phyloP scores from a whole-genome alignment of 352 stramenopile genomes.

The Phytopythium delawarense region DNA sequence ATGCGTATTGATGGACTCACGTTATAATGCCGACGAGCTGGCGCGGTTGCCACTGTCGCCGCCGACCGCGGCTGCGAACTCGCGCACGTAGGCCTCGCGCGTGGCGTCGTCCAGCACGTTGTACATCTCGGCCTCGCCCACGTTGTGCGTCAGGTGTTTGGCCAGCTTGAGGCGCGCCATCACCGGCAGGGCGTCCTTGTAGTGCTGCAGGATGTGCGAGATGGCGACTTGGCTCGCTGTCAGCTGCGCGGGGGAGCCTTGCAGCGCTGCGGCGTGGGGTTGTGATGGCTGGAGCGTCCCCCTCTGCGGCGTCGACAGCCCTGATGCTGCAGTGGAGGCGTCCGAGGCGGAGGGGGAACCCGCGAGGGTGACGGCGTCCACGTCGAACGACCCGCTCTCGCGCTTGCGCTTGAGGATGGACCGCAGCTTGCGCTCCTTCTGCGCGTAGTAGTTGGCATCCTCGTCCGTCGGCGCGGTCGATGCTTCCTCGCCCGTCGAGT shows the following conservation, averaged over 20 bases:
- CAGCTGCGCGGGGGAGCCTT: constrained; percentile 5
- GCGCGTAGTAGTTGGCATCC: neutral
- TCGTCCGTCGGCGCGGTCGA: neutral
- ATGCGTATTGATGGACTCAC: neutral
- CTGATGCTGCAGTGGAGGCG: no score
- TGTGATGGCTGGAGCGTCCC: neutral
- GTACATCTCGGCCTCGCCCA: constrained; percentile 54
- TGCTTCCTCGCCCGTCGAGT: neutral
- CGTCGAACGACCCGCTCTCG: constrained; percentile 4
- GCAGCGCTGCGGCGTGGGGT: neutral
- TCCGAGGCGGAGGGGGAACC: neutral
- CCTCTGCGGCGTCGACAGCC: neutral
- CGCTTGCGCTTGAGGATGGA: constrained; percentile 21
- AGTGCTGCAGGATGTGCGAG: constrained; percentile 33
- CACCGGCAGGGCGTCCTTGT: constrained; percentile 24
- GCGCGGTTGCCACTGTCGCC: neutral
- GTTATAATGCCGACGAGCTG: neutral
- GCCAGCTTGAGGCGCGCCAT: constrained; percentile 30
- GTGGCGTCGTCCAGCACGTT: constrained; percentile 50
- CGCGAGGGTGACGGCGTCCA: neutral
- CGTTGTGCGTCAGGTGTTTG: constrained; percentile 41
- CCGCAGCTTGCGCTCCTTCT: constrained; percentile 7
- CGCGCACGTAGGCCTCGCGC: constrained; percentile 31
- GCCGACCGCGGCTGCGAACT: constrained; percentile 21
- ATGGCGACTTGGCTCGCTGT: constrained; percentile 39